These are phyloP conservation scores for Bassia scoparia DNA, from an alignment of 148 eudicot genomes.

Conservation along the genomic window DNA sequence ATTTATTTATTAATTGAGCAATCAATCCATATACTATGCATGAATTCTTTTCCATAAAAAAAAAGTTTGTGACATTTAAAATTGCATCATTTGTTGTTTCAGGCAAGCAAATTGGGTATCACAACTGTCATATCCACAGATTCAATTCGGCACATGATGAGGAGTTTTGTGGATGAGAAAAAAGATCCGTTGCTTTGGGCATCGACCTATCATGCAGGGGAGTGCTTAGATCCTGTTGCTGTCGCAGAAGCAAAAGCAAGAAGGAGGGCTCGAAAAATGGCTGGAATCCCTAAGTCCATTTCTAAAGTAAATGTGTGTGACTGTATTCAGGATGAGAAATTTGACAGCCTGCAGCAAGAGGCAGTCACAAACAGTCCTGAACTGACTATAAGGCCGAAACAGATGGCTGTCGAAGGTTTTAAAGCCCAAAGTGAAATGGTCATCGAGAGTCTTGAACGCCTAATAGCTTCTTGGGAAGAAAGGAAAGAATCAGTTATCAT, in stretches of 20 bases:
- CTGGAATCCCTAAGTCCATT: constrained; percentile 32
- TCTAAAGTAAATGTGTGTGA: constrained; percentile 38
- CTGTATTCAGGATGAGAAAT: constrained; percentile 32
- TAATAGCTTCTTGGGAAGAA: constrained; percentile 92
- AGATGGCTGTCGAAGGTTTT: constrained; percentile 92
- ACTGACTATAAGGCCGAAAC: constrained; percentile 53
- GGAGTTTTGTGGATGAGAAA: constrained; percentile 91
- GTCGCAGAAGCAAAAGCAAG: constrained; percentile 90
- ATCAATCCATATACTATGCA: too few relatives aligned
- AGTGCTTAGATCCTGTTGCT: constrained; percentile 77
- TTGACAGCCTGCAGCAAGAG: constrained; percentile 36
- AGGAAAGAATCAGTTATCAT: constrained; percentile 89
- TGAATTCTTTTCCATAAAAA: too few relatives aligned
- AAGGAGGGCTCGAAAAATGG: constrained; percentile 65
- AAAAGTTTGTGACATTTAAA: not conserved
- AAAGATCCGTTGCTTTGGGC: constrained; percentile 92
- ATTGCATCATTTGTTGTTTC: constrained; percentile 8
- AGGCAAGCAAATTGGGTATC: constrained; percentile 93
- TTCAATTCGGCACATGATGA: constrained; percentile 97
- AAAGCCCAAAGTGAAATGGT: constrained; percentile 99
- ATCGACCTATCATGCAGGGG: constrained; percentile 97
- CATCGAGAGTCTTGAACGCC: constrained; percentile 89
- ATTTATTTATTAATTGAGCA: too few relatives aligned
- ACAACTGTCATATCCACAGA: constrained; percentile 96
- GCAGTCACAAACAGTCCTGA: constrained; percentile 35